Base-by-base conservation (phyloP, 2,329 filamentous ascomycete species). In the Didymella pomorum region DNA sequence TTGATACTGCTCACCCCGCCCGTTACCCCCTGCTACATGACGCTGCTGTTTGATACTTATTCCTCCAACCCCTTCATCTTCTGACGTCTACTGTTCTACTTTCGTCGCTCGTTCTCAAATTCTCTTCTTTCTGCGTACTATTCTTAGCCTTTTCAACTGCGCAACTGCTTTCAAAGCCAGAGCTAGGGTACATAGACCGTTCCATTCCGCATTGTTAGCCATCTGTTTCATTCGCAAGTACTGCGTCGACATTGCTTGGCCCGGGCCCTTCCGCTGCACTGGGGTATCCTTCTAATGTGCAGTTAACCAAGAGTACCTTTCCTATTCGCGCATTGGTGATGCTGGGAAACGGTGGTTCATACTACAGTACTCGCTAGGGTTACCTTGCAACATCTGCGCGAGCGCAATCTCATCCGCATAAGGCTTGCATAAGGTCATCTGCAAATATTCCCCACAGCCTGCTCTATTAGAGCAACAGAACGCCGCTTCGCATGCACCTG, bases 401-500 rank as follows among this genome's bases (percentile, higher is more conserved):
- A 67, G 58, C 54, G 64, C 64, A 66, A 69, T 65, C 61, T 66
- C 57, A 54, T 59, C 61, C 56, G 65, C 66, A 64, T 63, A 65
- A 63, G 44, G 57, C 58, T 61, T 56, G 65, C 66, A 64, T 63
- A 65, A 63, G 44, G 57, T 48, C 59, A 62, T 52, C 58, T 48
- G 52, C 57, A 55, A 23, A 33, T 56, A 35, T 42, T 42, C 23
- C 37, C 61, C 53, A 63, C 54, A 43, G 52, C 23, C 26, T 50
- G 56, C 56, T 54, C 50, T 57, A 56, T 57, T 43, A 56, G 56
- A 66, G 48, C 62, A 58, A 48, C 43, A 56, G 47, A 56, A 49
- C 23, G 50, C 57, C 52, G 58, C 63, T 56, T 63, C 66, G 63
- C 66, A 77, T 77, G 75, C 68, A 74, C 54, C 69, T 66, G 29